Evolutionary conservation across 495 filamentous ascomycete genomes (phyloP), one percentile per base, ranked within the genome.

Genomic region (Acidomyces sp.): DNA sequence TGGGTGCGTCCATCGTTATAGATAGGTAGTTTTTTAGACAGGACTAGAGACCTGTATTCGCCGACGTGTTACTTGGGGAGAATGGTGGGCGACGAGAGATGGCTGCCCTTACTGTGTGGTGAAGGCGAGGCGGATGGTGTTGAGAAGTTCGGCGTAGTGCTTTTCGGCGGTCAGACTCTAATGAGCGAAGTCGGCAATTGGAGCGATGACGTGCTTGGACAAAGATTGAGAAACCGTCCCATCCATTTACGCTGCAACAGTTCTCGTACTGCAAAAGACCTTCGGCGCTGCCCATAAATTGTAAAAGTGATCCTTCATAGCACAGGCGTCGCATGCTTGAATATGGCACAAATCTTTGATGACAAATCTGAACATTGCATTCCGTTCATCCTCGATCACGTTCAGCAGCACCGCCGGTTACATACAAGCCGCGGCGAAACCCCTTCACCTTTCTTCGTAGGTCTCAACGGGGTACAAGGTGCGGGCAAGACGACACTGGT

Each of bases 401-500:
- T 92, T 37, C 60, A 62, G 19, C 47, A 56, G 18, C 72, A 86
- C 58, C 56, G 55, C 34, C 52, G 61, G 45, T 51, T 58, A 19
- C 36, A 55, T 48, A 37, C 59, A 33, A 42, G 51, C 37, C 50
- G 55, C 34, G 33, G 32, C 4, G 58, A 64, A 22, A 37, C 6
- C 39, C 56, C 66, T 42, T 65, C 69, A 34, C 71, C 72, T 22
- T 70, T 77, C 54, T 73, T 77, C 55, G 55, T 78, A 15, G 74
- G 74, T 12, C 49, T 78, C 35, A 77, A 77, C 49, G 74, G 78
- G 37, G 68, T 92, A 12, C 86, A 93, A 58, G 87, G 87, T 34
- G 82, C 80, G 32, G 88, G 88, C 28, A 96, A 96, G 62, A 88
- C 86, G 1, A 87, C 86, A 3, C 67, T 95, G 50, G 86, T 78